A percentile compares a stretch with the other conserved stretches of the same genome.
Conservation (phyloP, 371 early-diverging fungal species). For the Basidiobolus meristosporus region DNA sequence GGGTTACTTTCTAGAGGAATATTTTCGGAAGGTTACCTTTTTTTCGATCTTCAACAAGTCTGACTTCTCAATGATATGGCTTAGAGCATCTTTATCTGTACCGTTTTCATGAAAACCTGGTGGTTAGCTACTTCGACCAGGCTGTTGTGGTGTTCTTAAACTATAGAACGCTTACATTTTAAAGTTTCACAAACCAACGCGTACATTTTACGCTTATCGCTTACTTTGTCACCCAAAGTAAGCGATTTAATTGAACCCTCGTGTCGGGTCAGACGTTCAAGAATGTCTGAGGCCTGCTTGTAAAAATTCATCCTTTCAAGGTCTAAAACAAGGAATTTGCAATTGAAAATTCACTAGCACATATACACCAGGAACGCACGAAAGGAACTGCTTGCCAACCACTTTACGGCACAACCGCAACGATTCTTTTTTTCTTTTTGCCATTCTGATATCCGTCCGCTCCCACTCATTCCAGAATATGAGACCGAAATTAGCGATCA, state of each 20-base stretch:
- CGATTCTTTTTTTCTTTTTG: no score
- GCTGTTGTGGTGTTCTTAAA: background rate
- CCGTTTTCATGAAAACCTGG: background rate
- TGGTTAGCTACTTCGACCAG: background rate
- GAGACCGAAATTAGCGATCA: no score
- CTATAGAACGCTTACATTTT: slow-evolving; percentile 38
- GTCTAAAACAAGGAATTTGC: no score
- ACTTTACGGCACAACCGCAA: no score
- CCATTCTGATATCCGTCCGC: no score
- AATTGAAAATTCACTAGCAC: no score
- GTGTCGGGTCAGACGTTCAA: no score
- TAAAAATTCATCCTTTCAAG: no score
- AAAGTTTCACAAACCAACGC: slow-evolving; percentile 84
- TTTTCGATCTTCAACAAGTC: slow-evolving; percentile 20
- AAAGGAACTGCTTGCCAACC: no score
- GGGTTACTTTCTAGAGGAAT: background rate
- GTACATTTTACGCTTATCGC: slow-evolving; percentile 71
- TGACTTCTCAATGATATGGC: slow-evolving; percentile 27
- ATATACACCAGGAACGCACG: no score
- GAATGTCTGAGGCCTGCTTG: no score
- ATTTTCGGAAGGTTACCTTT: slow-evolving; percentile 14
- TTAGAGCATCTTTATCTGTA: slow-evolving; percentile 28
- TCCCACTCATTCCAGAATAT: no score
- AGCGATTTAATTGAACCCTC: slow-evolving; percentile 69
- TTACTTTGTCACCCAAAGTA: slow-evolving; percentile 48